phyloP scores from a whole-genome alignment of 2,329 filamentous ascomycete species.

The Colletotrichum tofieldiae region DNA sequence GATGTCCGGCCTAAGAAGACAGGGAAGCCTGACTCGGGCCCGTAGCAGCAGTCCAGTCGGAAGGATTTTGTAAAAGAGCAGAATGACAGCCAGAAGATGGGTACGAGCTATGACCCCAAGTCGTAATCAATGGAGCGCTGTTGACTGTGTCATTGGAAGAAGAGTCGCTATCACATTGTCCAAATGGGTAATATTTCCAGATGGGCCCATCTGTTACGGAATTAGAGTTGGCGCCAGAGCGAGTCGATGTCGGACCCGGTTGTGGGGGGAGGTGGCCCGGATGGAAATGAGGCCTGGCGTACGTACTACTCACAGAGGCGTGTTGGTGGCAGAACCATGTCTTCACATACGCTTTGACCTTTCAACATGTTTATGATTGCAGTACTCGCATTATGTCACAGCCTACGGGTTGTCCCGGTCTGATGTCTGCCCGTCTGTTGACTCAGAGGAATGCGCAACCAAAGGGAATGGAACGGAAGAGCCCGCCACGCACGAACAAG shows the following conservation, averaged over 20 bases:
- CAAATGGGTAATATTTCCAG: not conserved
- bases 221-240: not conserved
- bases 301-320: not conserved
- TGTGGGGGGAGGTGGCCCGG: not conserved
- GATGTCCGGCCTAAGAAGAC: constrained; percentile 56
- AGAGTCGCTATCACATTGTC: not conserved
- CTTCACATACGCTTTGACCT: not conserved
- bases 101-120: not conserved
- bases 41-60: not conserved
- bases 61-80: not conserved
- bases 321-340: not conserved
- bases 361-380: not conserved
- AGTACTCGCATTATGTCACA: not conserved
- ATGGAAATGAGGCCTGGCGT: not conserved
- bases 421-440: not conserved
- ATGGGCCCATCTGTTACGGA: no score
- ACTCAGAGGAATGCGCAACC: no score
- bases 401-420: not conserved
- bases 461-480: not conserved
- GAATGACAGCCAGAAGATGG: no score
- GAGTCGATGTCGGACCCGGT: not conserved
- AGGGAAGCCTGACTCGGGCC: constrained; percentile 33
- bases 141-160: not conserved
- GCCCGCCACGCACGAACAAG: not conserved
- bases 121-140: not conserved